Conservation (phyloP, 2,329 filamentous ascomycete species). For the Xylaria sp. region DNA sequence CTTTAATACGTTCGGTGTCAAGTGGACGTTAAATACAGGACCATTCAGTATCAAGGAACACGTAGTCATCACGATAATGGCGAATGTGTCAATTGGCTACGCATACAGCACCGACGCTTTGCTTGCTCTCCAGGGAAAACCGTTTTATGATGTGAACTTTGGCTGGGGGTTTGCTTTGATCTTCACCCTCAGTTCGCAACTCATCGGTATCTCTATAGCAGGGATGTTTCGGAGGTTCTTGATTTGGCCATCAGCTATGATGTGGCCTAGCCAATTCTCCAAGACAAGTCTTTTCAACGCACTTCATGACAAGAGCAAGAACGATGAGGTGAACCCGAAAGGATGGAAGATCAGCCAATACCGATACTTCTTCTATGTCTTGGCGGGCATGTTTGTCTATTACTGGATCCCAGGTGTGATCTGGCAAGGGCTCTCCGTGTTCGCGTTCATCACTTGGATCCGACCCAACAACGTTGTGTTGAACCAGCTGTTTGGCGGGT, state of each 20-base stretch:
- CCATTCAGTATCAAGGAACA: conserved; percentile 61
- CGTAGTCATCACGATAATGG: conserved; percentile 58
- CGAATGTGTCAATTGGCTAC: conserved; percentile 54
- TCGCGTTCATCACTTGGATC: conserved; percentile 61
- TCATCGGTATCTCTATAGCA: conserved; percentile 65
- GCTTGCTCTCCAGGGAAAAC: conserved; percentile 55
- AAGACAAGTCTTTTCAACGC: conserved; percentile 61
- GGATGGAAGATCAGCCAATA: conserved; percentile 60
- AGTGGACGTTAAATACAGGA: conserved; percentile 57
- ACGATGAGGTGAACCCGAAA: conserved; percentile 54
- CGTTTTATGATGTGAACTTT: conserved; percentile 56
- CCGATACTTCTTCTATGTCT: conserved; percentile 58
- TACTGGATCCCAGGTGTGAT: conserved; percentile 66
- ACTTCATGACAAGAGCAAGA: conserved; percentile 56
- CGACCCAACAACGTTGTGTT: conserved; percentile 59
- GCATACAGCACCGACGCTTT: conserved; percentile 56
- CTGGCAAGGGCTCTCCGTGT: conserved; percentile 60
- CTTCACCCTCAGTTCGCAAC: conserved; percentile 61
- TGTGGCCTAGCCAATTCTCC: conserved; percentile 60
- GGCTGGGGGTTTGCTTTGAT: conserved; percentile 62
- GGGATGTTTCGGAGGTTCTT: conserved; percentile 62
- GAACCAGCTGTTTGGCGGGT: conserved; percentile 63
- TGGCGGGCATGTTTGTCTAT: conserved; percentile 58
- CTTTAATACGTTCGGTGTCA: conserved; percentile 56
- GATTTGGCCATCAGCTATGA: conserved; percentile 60